Base-by-base conservation (phyloP, 345 rosid species). In the Salix exigua region DNA sequence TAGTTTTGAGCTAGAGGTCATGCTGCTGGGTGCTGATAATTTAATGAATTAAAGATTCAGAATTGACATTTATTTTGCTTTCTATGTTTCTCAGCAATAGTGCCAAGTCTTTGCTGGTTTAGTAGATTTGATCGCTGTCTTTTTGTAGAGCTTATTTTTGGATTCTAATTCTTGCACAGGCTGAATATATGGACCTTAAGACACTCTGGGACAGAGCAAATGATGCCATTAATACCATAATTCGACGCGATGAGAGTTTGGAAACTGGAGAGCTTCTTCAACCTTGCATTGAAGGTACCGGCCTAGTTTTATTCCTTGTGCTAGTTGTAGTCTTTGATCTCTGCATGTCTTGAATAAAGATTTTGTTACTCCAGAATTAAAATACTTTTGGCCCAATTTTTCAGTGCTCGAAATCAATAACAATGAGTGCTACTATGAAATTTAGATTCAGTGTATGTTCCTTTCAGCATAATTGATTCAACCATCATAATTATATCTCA, bases 231-330 rank as follows among this genome's bases (percentile, higher is more conserved):
- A 88, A 89, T 77, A 89, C 91, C 11, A 88, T 91, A 19, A 88
- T 91, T 76, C 78, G 87, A 55, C 90, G 77, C 1, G 95, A 89
- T 65, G 89, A 88, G 82, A 85, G 80, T 55, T 67, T 88, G 26
- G 92, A 89, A 80, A 89, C 89, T 73, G 92, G 90, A 73, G 80
- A 86, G 38, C 82, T 89, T 74, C 90, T 91, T 75, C 91, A 77
- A 63, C 95, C 95, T 70, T 91, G 92, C 73, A 86, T 89, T 80
- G 95, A 91, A 91, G 95, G 95, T 91, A 88, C 77, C 46, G 16
- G n/a, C 31, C 23, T 6, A 28, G 3, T 55, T 63, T 68, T 33
- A 30, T 69, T 40, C 67, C 65, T 31, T 33, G 58, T 68, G 78
- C 40, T 38, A 74, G 35, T 42, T 66, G 66, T 81, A 62, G 5